Evolutionary conservation across 208 protist species (phyloP), one percentile per base, ranked within the genome.

Genomic region (Leishmania major): DNA sequence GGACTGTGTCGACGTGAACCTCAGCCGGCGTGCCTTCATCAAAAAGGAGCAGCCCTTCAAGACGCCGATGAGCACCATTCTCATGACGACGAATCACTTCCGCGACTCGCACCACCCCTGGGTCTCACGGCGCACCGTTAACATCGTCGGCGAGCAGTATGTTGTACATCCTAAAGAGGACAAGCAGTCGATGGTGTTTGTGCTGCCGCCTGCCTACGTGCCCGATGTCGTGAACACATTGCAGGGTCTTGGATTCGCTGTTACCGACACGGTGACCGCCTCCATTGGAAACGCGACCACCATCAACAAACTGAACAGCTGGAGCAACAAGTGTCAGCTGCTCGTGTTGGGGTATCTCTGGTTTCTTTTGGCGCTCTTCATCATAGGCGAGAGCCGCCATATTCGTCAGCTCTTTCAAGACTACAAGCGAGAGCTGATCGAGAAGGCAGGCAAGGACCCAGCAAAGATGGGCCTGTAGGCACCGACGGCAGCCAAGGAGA

Each of bases 1-100:
- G 7, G 94, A 97, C 76, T 94, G 92, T 75, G 80, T 97, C 15
- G 94, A 94, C 45, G 87, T 97, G 35, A 90, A 95, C 75, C 78
- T 97, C 64, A 94, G 91, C 47, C 89, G 94, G 35, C 92, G 94
- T 31, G 80, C 77, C 49, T 95, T 97, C 78, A 86, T 95, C 62
- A 89, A 92, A 78, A 89, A 93, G 64, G 92, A 95, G 83, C 89
- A 92, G 89, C 94, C 92, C 37, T 89, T 97, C 79, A 94, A 94
- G 79, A 93, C 91, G 11, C 92, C 90, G 17, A 93, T 87, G 75
- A 77, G 83, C 66, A 84, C 87, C 71, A 89, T 95, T 22, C 72
- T 95, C 47, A 81, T 97, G 64, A 95, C 91, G 62, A 90, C 84
- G 35, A 93, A 86, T 57, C 81, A 86, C 60, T 91, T 93, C 64